Base-by-base conservation (phyloP, 2,329 filamentous ascomycete genomes). In the Alternaria conjuncta region DNA sequence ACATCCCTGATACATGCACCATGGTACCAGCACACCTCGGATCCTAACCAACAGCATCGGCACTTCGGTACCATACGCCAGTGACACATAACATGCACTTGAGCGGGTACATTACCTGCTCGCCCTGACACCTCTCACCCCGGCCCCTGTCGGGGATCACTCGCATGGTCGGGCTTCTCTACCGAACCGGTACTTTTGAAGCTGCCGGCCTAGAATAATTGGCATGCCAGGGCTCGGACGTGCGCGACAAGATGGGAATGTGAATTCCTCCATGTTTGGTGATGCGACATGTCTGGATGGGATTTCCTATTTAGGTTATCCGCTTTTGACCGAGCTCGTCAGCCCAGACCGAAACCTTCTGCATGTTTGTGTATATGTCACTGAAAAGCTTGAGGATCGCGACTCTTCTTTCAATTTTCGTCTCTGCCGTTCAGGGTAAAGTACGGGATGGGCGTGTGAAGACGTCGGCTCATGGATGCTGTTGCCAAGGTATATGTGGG, bases 201-300 rank as follows among this genome's bases (percentile, higher is more conserved):
- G 36, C 36, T 41, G 15, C 36, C 36, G 36, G 36, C 36, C 36
- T 41, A 41, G 36, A 41, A 41, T 41, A 41, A 41, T 41, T 41
- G 36, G 36, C 36, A 41, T 41, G 36, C 36, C 36, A 64, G 18
- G 63, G 59, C 51, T 8, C 21, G 25, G 65, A 66, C 36, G 65
- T 63, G n/a, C 66, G 65, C 47, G 61, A 41, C 66, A 43, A 51
- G 67, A 23, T 47, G 67, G 51, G 64, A 69, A 43, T 56, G 51
- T 26, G 55, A 51, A 12, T 36, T 61, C 20, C 23, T 56, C 12
- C 25, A 44, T 13, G 41, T 15, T 9, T 30, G 50, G n/a, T 21
- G 58, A 21, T 49, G 43, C 20, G 49, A 20, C n/a, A 61, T 18
- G n/a, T 50, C 47, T 23, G 51, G 26, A 18, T 44, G 50, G 7